Percentiles rank a stretch among this genome's conserved stretches.
These are phyloP conservation scores for Phytophthora sp. DNA, from an alignment of 352 stramenopile genomes.

Conservation along the genomic window DNA sequence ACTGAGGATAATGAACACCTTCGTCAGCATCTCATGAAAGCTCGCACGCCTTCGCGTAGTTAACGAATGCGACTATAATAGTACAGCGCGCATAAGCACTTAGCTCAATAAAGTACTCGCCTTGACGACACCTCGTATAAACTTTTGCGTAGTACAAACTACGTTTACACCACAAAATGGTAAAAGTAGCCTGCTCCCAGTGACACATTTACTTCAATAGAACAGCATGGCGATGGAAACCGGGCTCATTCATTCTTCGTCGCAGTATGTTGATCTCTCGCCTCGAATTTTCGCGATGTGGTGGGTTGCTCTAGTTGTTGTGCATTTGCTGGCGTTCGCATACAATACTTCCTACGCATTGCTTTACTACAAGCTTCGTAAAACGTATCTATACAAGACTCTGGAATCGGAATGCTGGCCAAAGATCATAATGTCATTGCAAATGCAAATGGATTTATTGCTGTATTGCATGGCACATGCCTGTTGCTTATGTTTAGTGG, in stretches of 20 bases:
- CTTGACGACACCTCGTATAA: not conserved
- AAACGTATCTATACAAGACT: not conserved
- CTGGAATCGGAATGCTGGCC: not conserved
- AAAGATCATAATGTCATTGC: not conserved
- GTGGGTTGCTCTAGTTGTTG: not conserved
- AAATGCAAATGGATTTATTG: not conserved
- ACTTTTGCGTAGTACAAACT: not conserved
- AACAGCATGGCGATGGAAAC: not conserved
- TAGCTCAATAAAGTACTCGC: too few species aligned
- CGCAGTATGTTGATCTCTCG: not conserved
- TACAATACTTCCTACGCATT: not conserved
- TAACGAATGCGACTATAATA: too few species aligned
- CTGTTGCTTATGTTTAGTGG: not conserved
- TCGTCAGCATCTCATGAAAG: slow-evolving; percentile 39
- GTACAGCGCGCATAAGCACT: too few species aligned
- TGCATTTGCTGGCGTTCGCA: not conserved
- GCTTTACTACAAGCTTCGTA: not conserved
- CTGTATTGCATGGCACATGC: not conserved
- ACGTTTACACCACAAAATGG: not conserved
- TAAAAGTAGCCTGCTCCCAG: too few species aligned
- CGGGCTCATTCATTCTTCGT: not conserved
- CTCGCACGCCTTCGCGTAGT: slow-evolving; percentile 1
- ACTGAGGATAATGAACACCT: slow-evolving; percentile 64
- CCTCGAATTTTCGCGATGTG: not conserved
- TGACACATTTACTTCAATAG: not conserved